phyloP scores from a whole-genome alignment of 306 rosid genomes.

The Gastrolobium villosum region DNA sequence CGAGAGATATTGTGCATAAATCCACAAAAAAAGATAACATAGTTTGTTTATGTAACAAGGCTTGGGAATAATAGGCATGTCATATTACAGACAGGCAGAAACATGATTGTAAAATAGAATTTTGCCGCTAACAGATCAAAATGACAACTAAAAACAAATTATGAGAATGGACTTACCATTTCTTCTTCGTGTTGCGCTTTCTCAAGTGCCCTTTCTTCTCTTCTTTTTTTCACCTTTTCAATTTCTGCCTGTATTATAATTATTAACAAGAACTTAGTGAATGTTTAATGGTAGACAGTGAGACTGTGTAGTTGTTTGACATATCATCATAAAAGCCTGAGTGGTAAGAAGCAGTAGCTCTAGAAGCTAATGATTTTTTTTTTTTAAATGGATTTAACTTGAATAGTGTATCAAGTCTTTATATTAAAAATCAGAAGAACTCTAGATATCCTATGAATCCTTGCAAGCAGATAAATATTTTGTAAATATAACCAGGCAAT shows the following conservation, averaged over 20 bases:
- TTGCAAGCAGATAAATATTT: neutral
- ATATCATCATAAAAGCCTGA: conserved; percentile 13
- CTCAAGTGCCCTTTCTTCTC: conserved; percentile 98
- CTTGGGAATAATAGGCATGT: neutral
- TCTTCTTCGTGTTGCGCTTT: conserved; percentile 97
- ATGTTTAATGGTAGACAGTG: conserved; percentile 12
- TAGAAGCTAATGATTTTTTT: no score
- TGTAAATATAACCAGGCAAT: neutral
- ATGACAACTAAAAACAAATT: conserved; percentile 19
- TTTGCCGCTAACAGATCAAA: conserved; percentile 22
- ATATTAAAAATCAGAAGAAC: neutral
- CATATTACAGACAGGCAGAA: neutral
- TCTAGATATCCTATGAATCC: neutral
- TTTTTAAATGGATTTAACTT: neutral
- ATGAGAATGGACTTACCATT: conserved; percentile 71
- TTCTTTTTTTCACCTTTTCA: conserved; percentile 96
- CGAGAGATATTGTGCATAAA: conserved; percentile 48
- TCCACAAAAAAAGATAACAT: conserved; percentile 23
- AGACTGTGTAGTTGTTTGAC: conserved; percentile 15
- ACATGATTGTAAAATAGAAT: neutral
- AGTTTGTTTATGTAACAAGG: neutral
- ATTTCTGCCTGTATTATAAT: conserved; percentile 84
- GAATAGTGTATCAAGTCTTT: neutral
- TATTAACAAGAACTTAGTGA: conserved; percentile 4
- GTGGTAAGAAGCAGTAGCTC: no score